Evolutionary conservation across 805 yeast species (phyloP).

Genomic region (Jamesozyma piceae): DNA sequence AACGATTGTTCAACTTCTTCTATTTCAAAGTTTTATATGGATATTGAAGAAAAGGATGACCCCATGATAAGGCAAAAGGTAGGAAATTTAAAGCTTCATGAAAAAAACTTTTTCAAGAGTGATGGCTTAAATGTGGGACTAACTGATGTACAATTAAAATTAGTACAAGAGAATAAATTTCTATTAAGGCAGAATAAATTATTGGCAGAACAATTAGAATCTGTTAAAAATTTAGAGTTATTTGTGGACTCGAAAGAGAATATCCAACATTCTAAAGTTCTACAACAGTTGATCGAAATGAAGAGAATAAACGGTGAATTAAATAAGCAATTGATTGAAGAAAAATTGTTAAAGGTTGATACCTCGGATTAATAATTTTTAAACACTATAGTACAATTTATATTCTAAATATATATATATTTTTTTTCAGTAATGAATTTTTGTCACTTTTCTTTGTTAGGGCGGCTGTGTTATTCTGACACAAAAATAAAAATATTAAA

Average conservation of each 20-base stretch:
- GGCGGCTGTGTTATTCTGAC: not conserved
- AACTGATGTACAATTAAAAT: not conserved
- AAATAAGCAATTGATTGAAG: not conserved
- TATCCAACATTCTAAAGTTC: not conserved
- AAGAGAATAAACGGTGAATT: not conserved
- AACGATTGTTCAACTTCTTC: not conserved
- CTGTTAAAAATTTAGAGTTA: not conserved
- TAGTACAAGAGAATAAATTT: not conserved
- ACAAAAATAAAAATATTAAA: not conserved
- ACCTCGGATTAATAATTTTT: not conserved
- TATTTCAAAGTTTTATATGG: not conserved
- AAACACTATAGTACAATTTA: too few species aligned
- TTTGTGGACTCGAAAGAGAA: not conserved
- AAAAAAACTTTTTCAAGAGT: not conserved
- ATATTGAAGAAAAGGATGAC: not conserved
- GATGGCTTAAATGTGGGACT: not conserved
- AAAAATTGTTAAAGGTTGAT: not conserved
- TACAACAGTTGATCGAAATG: not conserved
- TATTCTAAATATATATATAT: too few species aligned
- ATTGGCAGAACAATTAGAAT: not conserved
- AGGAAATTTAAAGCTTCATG: not conserved
- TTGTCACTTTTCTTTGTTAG: not conserved
- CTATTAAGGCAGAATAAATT: not conserved
- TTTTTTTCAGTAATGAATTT: too few species aligned
- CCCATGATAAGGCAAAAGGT: not conserved